Percentiles rank a stretch among this genome's conserved stretches.
Evolutionary conservation across 2,329 filamentous ascomycete genomes (phyloP).

Genomic region (Xylariaceae sp.): DNA sequence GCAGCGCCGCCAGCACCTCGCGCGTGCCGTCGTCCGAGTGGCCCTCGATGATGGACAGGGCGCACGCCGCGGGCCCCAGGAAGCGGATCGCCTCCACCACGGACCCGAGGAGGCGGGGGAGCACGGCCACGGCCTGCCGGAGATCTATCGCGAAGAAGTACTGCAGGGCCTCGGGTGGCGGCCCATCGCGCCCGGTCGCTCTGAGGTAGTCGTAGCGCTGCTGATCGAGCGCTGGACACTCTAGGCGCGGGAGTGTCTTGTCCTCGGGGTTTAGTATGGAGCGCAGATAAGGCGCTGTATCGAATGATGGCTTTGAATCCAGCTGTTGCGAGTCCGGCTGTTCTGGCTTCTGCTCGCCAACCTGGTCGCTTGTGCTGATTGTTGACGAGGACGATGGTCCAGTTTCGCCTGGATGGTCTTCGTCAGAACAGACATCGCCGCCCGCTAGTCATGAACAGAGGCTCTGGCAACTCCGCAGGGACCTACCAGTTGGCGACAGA

Average conservation of each 20-base stretch:
- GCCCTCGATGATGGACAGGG: slow-evolving; percentile 48
- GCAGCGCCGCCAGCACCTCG: slow-evolving; percentile 38
- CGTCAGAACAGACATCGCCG: too few relatives aligned
- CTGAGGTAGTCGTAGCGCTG: background rate
- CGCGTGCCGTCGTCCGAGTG: slow-evolving; percentile 50
- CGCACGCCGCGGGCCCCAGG: slow-evolving; percentile 42
- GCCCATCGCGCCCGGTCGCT: background rate
- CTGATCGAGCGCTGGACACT: background rate
- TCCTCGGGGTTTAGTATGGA: background rate
- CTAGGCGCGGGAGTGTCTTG: background rate
- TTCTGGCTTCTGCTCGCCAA: too few relatives aligned
- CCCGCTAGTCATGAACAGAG: too few relatives aligned
- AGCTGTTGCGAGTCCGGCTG: too few relatives aligned
- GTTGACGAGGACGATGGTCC: too few relatives aligned
- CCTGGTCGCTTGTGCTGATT: too few relatives aligned
- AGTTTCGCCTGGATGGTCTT: too few relatives aligned
- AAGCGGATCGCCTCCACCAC: slow-evolving; percentile 42
- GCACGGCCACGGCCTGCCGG: slow-evolving; percentile 33
- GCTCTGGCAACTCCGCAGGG: too few relatives aligned
- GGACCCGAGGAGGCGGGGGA: slow-evolving; percentile 44
- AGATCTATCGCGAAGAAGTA: slow-evolving; percentile 50
- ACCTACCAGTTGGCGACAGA: too few relatives aligned
- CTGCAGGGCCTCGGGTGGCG: slow-evolving; percentile 13
- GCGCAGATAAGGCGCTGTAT: background rate
- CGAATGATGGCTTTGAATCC: background rate